Evolutionary conservation across 2,329 filamentous ascomycete genomes (phyloP), one percentile per base, ranked within the genome.

Genomic region (Fusarium sp.): DNA sequence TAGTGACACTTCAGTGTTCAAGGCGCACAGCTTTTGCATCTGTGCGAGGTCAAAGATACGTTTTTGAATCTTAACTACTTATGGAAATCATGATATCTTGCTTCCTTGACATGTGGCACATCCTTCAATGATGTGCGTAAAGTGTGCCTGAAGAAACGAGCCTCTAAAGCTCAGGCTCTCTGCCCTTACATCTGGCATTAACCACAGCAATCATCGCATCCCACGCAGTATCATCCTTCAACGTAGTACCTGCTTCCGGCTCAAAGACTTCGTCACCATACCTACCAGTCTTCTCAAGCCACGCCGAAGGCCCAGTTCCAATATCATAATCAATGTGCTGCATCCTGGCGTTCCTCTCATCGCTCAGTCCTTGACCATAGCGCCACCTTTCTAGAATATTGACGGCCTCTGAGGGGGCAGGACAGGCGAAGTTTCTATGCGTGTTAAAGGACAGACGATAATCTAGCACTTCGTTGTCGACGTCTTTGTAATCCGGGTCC

Each of bases 291-390:
- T 47, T n/a, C 18, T 65, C 55, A 6, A n/a, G 0, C 42, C 53
- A 67, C 1, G 28, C 6, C 3, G 46, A 38, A 4, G 41, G 47
- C 6, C 50, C 37, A 0, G 2, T 0, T 5, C 26, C 42, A 10
- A 55, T 30, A 0, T 64, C 6, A 8, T 70, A 70, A 10, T 57
- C 18, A 5, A 67, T 11, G 9, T 70, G 70, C 33, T 33, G 47
- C 58, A 70, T 45, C 10, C 44, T 40, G 4, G 4, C 6, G 2
- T 0, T 3, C n/a, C 52, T 62, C 6, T 12, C 0, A 0, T 18
- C 11, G 1, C 5, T 8, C 1, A 61, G n/a, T 0, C 57, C 58
- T 1, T 13, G 26, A 1, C 61, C 66, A 4, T 70, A 13, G 7
- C 40, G 51, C 16, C 57, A 56, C n/a, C 16, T 53, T 4, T 38